A percentile compares a stretch with the other conserved stretches of the same genome.
Evolutionary conservation across 2,329 filamentous ascomycete genomes (phyloP).

Genomic region (Helotiales sp.): DNA sequence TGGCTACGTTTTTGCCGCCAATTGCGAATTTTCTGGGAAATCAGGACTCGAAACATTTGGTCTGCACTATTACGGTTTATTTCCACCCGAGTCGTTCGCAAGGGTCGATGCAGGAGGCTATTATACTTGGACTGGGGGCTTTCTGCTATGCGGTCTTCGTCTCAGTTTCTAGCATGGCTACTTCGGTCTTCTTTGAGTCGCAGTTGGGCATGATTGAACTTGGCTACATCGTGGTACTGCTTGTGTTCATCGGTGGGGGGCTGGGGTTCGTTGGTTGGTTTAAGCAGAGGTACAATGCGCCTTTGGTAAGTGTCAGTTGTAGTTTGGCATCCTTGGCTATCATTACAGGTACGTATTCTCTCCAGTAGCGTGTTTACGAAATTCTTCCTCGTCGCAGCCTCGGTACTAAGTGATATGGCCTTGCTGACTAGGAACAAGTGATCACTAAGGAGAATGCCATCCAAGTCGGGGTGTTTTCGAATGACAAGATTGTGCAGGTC

Average conservation of each 20-base stretch:
- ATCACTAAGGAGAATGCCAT: conserved; percentile 91
- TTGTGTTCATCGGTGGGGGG: conserved; percentile 84
- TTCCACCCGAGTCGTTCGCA: conserved; percentile 88
- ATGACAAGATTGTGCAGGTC: conserved; percentile 80
- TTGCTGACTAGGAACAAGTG: conserved; percentile 47
- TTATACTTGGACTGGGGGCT: conserved; percentile 75
- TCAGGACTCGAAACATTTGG: conserved; percentile 91
- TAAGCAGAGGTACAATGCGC: conserved; percentile 78
- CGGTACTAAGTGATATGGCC: neutral
- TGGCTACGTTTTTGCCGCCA: conserved; percentile 81
- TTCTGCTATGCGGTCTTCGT: conserved; percentile 79
- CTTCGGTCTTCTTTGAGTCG: conserved; percentile 77
- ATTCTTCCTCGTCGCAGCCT: too few relatives aligned
- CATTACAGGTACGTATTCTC: conserved; percentile 60
- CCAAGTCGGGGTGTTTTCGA: conserved; percentile 79
- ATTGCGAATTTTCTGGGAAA: conserved; percentile 77
- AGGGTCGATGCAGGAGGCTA: conserved; percentile 89
- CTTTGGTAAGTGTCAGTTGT: conserved; percentile 82
- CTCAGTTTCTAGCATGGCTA: conserved; percentile 84
- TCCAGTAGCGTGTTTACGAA: neutral
- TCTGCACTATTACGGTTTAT: conserved; percentile 92
- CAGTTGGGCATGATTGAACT: conserved; percentile 68
- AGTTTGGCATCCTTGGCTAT: conserved; percentile 87
- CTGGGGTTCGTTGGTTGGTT: conserved; percentile 88
- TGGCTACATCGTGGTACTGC: conserved; percentile 78